Conservation (phyloP, 202 grass and related monocot species). For the Miscanthus sacchariflorus region DNA sequence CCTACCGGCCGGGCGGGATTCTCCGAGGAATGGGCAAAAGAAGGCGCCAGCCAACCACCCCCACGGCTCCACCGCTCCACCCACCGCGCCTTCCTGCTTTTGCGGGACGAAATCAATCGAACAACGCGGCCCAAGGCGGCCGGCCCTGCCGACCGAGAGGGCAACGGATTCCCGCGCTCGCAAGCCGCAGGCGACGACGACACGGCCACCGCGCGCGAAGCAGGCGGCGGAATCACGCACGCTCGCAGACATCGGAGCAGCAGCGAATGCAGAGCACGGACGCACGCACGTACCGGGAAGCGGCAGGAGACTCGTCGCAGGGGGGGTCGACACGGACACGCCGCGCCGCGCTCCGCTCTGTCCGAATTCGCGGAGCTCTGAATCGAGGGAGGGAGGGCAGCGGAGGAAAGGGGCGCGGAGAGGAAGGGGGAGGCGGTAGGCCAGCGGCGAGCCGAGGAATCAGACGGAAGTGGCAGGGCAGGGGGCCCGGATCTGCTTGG, state of each 20-base stretch:
- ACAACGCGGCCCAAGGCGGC: background rate
- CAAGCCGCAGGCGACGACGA: background rate
- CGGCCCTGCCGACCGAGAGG: background rate
- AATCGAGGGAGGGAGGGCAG: background rate
- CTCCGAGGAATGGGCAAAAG: background rate
- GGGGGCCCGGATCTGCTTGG: background rate
- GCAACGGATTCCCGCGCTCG: background rate
- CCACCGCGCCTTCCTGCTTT: background rate
- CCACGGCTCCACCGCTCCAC: background rate
- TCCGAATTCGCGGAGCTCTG: background rate
- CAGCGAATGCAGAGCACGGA: background rate
- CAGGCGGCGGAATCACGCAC: background rate
- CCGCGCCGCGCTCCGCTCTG: background rate
- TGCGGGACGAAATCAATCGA: background rate
- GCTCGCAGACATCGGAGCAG: background rate
- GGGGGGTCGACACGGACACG: background rate
- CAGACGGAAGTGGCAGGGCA: background rate
- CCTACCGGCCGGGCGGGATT: background rate
- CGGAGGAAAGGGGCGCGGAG: background rate
- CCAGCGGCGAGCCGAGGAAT: background rate
- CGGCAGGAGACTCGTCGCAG: background rate
- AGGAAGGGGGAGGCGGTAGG: background rate
- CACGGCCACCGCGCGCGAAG: background rate
- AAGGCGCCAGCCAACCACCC: background rate
- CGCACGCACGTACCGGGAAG: slow-evolving; percentile 8